A percentile compares a stretch with the other conserved stretches of the same genome.
These are phyloP conservation scores for Citrullus colocynthis DNA, from an alignment of 306 rosid genomes.

Conservation along the genomic window DNA sequence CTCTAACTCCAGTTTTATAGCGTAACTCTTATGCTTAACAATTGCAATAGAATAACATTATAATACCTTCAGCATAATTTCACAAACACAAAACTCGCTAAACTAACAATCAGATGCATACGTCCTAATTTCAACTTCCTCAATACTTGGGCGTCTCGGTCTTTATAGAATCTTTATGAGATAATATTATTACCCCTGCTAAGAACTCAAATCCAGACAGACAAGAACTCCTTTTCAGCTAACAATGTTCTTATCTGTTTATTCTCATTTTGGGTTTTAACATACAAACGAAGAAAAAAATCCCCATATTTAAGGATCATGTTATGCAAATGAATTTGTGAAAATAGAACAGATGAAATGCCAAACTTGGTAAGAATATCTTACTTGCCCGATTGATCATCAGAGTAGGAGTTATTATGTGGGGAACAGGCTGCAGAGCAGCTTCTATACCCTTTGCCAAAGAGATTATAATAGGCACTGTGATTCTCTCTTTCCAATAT, in stretches of 20 bases:
- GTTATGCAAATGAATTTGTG: neutral
- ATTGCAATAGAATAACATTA: no score
- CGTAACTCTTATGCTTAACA: neutral
- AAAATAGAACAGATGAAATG: neutral
- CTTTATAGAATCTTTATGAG: neutral
- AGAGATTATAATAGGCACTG: conserved; percentile 70
- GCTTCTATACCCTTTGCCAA: conserved; percentile 86
- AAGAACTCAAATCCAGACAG: neutral
- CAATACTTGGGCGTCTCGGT: neutral
- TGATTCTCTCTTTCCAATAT: conserved; percentile 85
- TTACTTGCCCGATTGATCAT: conserved; percentile 83
- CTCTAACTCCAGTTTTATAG: neutral
- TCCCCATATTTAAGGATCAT: neutral
- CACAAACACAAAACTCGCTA: neutral
- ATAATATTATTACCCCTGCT: neutral
- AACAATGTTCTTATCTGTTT: neutral
- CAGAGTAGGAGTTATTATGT: conserved; percentile 75
- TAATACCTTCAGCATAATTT: neutral
- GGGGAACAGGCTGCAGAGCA: conserved; percentile 75
- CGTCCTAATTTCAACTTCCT: neutral
- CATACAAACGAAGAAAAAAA: neutral
- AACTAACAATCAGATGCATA: neutral
- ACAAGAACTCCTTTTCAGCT: neutral
- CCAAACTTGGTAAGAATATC: conserved; percentile 7
- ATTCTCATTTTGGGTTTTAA: neutral